phyloP scores from a whole-genome alignment of 2,329 filamentous ascomycete species.

The Ascochyta viciae-villosae region DNA sequence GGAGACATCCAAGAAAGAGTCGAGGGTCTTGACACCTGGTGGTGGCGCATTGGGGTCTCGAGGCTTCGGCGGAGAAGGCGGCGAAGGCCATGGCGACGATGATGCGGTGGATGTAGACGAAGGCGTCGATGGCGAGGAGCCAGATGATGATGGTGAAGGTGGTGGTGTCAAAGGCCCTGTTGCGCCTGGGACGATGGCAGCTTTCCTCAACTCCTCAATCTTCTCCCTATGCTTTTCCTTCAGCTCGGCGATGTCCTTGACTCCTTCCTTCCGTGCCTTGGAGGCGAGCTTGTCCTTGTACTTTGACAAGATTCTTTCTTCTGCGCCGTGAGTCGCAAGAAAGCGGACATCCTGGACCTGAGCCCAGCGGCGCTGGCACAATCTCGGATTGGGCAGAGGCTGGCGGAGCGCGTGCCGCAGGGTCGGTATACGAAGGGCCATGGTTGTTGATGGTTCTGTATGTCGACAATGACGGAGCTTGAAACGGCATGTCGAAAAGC shows the following conservation, averaged over 20 bases:
- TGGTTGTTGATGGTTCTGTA: slow-evolving; percentile 15
- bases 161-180: slow-evolving; percentile 52
- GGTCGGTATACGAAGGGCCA: slow-evolving; percentile 36
- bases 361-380: slow-evolving; percentile 79
- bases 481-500: slow-evolving; percentile 10
- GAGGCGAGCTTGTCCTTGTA: slow-evolving; percentile 84
- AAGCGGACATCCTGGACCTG: slow-evolving; percentile 92
- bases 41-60: slow-evolving; percentile 39
- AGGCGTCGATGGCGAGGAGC: slow-evolving; percentile 13
- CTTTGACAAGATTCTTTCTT: slow-evolving; percentile 76
- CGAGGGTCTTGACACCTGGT: slow-evolving; percentile 67
- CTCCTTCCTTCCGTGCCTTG: slow-evolving; percentile 79
- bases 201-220: slow-evolving; percentile 74
- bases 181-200: slow-evolving; percentile 64
- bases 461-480: slow-evolving; percentile 8
- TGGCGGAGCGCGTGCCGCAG: slow-evolving; percentile 43
- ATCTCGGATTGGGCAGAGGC: slow-evolving; percentile 36
- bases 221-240: slow-evolving; percentile 85
- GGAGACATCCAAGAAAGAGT: slow-evolving; percentile 76
- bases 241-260: slow-evolving; percentile 74
- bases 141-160: slow-evolving; percentile 16
- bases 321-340: slow-evolving; percentile 77
- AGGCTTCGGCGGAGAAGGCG: slow-evolving; percentile 38
- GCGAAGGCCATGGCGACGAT: slow-evolving; percentile 34
- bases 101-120: slow-evolving; percentile 13